Conservation (phyloP, 1,284 basidiomycete genomes). For the Naganishia cerealis region DNA sequence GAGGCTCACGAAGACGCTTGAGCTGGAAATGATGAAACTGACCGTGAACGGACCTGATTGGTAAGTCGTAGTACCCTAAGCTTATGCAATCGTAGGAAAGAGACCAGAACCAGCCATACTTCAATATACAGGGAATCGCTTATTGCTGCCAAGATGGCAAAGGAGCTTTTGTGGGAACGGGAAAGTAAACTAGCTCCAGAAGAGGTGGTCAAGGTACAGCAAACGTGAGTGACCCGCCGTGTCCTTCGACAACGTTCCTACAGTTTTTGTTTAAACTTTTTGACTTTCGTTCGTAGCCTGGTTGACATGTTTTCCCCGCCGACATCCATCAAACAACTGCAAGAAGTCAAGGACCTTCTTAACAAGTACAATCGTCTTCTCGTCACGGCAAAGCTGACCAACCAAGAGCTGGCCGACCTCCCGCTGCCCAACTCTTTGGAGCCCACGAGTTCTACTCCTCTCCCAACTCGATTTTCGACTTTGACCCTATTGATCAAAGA, state of each 20-base stretch:
- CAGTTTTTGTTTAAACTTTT: slow-evolving; percentile 36
- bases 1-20: slow-evolving; percentile 72
- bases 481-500: slow-evolving; percentile 75
- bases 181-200: slow-evolving; percentile 71
- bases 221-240: slow-evolving; percentile 66
- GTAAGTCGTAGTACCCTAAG: slow-evolving; percentile 57
- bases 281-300: slow-evolving; percentile 57
- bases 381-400: slow-evolving; percentile 74
- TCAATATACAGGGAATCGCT: slow-evolving; percentile 69
- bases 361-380: slow-evolving; percentile 85
- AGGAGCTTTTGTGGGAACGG: slow-evolving; percentile 81
- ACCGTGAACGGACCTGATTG: slow-evolving; percentile 93
- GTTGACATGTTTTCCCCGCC: slow-evolving; percentile 77
- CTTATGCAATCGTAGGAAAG: not conserved
- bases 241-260: slow-evolving; percentile 34
- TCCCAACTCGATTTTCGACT: slow-evolving; percentile 77
- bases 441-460: slow-evolving; percentile 66
- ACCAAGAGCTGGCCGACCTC: slow-evolving; percentile 74
- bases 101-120: not conserved
- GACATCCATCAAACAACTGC: slow-evolving; percentile 61
- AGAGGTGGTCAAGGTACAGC: slow-evolving; percentile 78
- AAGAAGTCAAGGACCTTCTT: slow-evolving; percentile 66
- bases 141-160: slow-evolving; percentile 80
- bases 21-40: slow-evolving; percentile 67
- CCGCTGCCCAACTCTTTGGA: slow-evolving; percentile 69